Percentiles rank a stretch among this genome's conserved stretches.
Evolutionary conservation across 1,284 basidiomycete genomes (phyloP).

Genomic region (Neonothopanus nambi): DNA sequence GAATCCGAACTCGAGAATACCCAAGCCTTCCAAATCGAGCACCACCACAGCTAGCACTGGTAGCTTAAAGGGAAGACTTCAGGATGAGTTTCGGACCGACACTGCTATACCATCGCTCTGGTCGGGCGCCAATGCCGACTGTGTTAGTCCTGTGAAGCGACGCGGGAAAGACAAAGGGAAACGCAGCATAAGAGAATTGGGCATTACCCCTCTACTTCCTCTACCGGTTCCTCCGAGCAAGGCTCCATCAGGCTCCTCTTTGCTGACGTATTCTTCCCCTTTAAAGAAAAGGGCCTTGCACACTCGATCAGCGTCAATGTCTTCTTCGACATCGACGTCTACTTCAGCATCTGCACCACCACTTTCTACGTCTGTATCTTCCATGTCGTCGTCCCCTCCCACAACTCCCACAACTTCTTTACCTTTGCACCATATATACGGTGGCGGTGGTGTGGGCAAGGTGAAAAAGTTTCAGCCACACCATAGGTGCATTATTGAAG

Average conservation of each 20-base stretch:
- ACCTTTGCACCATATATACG: conserved; percentile 15
- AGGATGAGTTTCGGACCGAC: neutral
- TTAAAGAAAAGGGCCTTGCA: conserved; percentile 1
- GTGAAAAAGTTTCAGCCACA: conserved; percentile 16
- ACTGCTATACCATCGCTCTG: conserved; percentile 14
- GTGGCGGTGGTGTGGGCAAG: conserved; percentile 4
- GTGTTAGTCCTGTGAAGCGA: conserved; percentile 12
- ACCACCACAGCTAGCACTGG: neutral
- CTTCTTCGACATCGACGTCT: conserved; percentile 10
- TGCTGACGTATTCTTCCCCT: conserved; percentile 1
- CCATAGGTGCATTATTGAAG: conserved; percentile 15
- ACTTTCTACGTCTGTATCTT: conserved; percentile 1
- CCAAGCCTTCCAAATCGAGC: too few species aligned
- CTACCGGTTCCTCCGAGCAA: too few species aligned
- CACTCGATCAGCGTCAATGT: conserved; percentile 4
- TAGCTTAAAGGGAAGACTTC: conserved; percentile 6
- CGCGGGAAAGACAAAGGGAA: conserved; percentile 1
- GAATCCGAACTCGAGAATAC: too few species aligned
- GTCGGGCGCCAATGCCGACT: conserved; percentile 12
- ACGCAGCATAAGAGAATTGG: conserved; percentile 10
- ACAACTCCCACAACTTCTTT: conserved; percentile 27
- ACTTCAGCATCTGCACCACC: conserved; percentile 7
- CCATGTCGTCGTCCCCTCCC: conserved; percentile 23
- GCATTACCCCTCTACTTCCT: conserved; percentile 1
- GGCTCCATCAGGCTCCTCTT: neutral